Base-by-base conservation (phyloP, 75 land plant genomes). In the Pinus albicaulis region DNA sequence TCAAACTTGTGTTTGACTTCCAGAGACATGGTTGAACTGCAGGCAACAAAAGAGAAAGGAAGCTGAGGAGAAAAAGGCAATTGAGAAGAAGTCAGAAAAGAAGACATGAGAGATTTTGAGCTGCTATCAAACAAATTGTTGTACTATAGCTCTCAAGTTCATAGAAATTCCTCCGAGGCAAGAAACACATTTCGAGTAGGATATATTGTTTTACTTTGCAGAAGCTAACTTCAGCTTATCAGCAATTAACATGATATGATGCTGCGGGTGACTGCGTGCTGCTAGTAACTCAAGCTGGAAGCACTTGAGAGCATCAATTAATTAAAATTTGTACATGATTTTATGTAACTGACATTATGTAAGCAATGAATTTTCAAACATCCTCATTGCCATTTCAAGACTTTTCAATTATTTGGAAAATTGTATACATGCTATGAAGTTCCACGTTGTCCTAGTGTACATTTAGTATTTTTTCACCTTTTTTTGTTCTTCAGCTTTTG, bases 21-120 rank as follows among this genome's bases (percentile, higher is more conserved):
- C 8, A 44, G 48, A 44, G 5, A 44, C 48, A 44, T 44, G 48
- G 48, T 48, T 48, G 11, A 48, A 68, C 61, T 61, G 70, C 91
- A 91, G 92, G 79, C 88, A 84, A 71, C 88, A 89, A 58, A 91
- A 82, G 74, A 79, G 92, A 59, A 84, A 79, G 72, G 92, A 91
- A 76, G 91, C 91, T 44, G 92, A 88, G 76, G 92, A 91, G 24
- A 91, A 74, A 72, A 88, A 78, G 79, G 80, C 86, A 22, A 82
- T 76, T 71, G 92, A 90, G 52, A 84, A 79, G 71, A 90, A 71
- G 73, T 78, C 66, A 63, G 84, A 82, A 20, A 81, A 58, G 75
- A 73, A 76, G 74, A 78, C 83, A 34, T 76, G 69, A 76, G 34
- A 68, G 71, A 36, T 38, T 38, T 20, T n/a, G 23, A 20, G 52